Percentiles rank a stretch among this genome's conserved stretches.
Evolutionary conservation across 2,329 filamentous ascomycete species (phyloP).

Genomic region (Diaporthe caulivora): DNA sequence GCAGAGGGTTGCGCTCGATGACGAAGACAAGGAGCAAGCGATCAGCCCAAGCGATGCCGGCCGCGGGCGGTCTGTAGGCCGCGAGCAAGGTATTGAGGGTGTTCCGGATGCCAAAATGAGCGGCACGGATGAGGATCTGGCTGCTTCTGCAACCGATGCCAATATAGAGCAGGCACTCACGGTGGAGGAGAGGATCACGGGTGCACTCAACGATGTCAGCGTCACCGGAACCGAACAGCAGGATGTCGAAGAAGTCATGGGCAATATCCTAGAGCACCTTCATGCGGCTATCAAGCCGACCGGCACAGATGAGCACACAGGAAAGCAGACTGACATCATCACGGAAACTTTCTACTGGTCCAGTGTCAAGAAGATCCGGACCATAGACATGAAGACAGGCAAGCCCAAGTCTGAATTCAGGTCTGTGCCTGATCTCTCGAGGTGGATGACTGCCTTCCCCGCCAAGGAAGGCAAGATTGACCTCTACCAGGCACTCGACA

Average conservation of each 20-base stretch:
- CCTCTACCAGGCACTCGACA: slow-evolving; percentile 89
- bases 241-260: slow-evolving; percentile 96
- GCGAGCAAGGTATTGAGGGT: slow-evolving; percentile 30
- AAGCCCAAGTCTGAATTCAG: slow-evolving; percentile 57
- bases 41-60: neutral
- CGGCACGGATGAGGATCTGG: slow-evolving; percentile 41
- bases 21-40: slow-evolving; percentile 38
- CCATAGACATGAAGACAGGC: slow-evolving; percentile 59
- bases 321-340: slow-evolving; percentile 84
- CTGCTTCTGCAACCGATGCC: slow-evolving; percentile 39
- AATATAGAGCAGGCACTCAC: slow-evolving; percentile 47
- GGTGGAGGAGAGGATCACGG: slow-evolving; percentile 60
- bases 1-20: slow-evolving; percentile 42
- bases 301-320: slow-evolving; percentile 69
- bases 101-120: slow-evolving; percentile 38
- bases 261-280: slow-evolving; percentile 90
- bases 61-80: slow-evolving; percentile 14
- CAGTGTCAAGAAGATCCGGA: slow-evolving; percentile 65
- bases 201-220: slow-evolving; percentile 59
- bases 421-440: slow-evolving; percentile 67
- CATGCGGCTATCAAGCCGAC: slow-evolving; percentile 85
- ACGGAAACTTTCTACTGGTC: slow-evolving; percentile 78
- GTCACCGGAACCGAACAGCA: slow-evolving; percentile 78
- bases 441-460: slow-evolving; percentile 72
- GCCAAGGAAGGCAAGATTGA: slow-evolving; percentile 61